Conservation (phyloP, 768 basidiomycete species). For the Suillus lakei region DNA sequence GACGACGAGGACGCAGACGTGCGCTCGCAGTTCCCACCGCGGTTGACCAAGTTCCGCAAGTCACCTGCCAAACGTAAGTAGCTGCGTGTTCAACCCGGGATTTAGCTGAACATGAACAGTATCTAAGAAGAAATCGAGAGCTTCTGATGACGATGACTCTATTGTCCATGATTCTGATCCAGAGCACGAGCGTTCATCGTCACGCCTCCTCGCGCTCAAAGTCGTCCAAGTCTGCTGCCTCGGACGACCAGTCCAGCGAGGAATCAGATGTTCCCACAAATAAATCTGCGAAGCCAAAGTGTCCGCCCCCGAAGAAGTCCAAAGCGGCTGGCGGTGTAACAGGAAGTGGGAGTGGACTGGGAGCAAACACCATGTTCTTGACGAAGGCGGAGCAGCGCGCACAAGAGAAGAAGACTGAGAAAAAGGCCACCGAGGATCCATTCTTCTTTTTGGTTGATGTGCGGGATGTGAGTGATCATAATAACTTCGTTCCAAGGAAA, state of each 20-base stretch:
- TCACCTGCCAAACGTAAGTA: conserved; percentile 58
- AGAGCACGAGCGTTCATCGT: conserved; percentile 60
- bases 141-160: conserved; percentile 71
- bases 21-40: conserved; percentile 55
- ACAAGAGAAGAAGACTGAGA: conserved; percentile 79
- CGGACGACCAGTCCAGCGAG: conserved; percentile 46
- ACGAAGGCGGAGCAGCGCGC: conserved; percentile 84
- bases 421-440: conserved; percentile 78
- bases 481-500: neutral
- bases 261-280: conserved; percentile 41
- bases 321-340: conserved; percentile 32
- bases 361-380: conserved; percentile 55
- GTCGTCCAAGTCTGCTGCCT: conserved; percentile 40
- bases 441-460: conserved; percentile 76
- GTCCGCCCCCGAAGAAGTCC: conserved; percentile 36
- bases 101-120: conserved; percentile 33
- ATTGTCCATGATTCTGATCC: conserved; percentile 65
- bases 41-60: conserved; percentile 69
- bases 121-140: conserved; percentile 40
- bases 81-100: conserved; percentile 1
- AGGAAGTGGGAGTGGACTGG: conserved; percentile 26
- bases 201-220: conserved; percentile 51
- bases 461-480: conserved; percentile 59
- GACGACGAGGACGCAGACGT: conserved; percentile 51
- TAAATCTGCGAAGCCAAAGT: conserved; percentile 38